These are phyloP conservation scores for Hymenoscyphus scutula DNA, from an alignment of 2,329 filamentous ascomycete genomes.

Conservation along the genomic window DNA sequence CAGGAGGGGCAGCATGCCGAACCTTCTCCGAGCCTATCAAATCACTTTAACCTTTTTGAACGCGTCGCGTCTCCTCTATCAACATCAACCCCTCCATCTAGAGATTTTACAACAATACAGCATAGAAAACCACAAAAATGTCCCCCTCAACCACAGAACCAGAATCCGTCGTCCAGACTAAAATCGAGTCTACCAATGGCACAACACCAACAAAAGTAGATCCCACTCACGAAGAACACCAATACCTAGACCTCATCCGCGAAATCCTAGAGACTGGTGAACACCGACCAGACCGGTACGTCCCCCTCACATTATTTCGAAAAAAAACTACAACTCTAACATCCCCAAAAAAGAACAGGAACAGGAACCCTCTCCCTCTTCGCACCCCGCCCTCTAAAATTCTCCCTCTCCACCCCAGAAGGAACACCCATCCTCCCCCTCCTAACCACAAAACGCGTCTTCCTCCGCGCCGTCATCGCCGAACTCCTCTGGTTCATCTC, in stretches of 20 bases:
- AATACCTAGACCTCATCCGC: constrained; percentile 87
- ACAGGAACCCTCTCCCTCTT: constrained; percentile 91
- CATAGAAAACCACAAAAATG: not conserved
- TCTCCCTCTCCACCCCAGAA: constrained; percentile 66
- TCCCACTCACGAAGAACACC: constrained; percentile 74
- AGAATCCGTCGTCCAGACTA: not conserved
- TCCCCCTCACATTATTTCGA: not conserved
- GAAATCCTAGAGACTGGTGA: constrained; percentile 82
- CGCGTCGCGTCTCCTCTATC: not conserved
- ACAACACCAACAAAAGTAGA: not conserved
- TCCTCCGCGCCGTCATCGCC: constrained; percentile 81
- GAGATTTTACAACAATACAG: not conserved
- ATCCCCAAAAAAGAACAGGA: constrained; percentile 65
- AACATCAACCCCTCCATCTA: not conserved
- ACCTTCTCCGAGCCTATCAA: not conserved
- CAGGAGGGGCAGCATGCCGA: not conserved
- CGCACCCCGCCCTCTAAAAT: constrained; percentile 81
- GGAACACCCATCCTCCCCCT: constrained; percentile 74
- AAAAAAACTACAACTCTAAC: constrained; percentile 9
- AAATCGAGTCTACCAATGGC: not conserved
- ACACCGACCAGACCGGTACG: constrained; percentile 79
- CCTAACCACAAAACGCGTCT: constrained; percentile 96
- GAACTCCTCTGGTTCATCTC: constrained; percentile 96
- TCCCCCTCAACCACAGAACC: not conserved
- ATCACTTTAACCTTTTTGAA: not conserved